A percentile compares a stretch with the other conserved stretches of the same genome.
These are phyloP conservation scores for Hyphodiscus sp. DNA, from an alignment of 2,329 filamentous ascomycete genomes.

Conservation along the genomic window DNA sequence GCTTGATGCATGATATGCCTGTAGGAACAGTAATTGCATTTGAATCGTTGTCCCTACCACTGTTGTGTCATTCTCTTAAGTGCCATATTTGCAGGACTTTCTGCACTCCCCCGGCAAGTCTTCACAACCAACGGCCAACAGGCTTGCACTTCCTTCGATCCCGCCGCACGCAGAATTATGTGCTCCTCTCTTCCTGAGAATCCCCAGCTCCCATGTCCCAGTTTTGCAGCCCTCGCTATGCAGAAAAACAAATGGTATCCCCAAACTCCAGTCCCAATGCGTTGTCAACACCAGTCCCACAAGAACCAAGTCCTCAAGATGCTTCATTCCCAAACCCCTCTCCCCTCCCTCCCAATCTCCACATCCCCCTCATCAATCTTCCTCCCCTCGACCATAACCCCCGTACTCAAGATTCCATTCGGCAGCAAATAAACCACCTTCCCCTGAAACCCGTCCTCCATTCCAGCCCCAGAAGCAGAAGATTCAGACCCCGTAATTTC, in stretches of 20 bases:
- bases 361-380: constrained; percentile 22
- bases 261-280: not conserved
- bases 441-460: constrained; percentile 31
- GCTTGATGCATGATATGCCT: not conserved
- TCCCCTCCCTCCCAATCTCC: constrained; percentile 19
- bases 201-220: constrained; percentile 2
- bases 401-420: constrained; percentile 51
- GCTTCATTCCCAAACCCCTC: constrained; percentile 31
- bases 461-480: constrained; percentile 23
- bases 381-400: constrained; percentile 39
- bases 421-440: constrained; percentile 54
- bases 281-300: not conserved
- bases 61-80: not conserved
- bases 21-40: constrained; percentile 6
- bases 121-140: no score
- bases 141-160: no score
- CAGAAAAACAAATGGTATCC: not conserved
- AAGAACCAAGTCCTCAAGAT: not conserved
- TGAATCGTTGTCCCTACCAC: not conserved
- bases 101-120: no score
- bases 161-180: no score
- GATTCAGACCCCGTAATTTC: constrained; percentile 42
- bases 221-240: constrained; percentile 4
- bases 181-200: no score
- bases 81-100: no score